These are phyloP conservation scores for Candida parachauliodes DNA, from an alignment of 805 yeast genomes.

Conservation along the genomic window DNA sequence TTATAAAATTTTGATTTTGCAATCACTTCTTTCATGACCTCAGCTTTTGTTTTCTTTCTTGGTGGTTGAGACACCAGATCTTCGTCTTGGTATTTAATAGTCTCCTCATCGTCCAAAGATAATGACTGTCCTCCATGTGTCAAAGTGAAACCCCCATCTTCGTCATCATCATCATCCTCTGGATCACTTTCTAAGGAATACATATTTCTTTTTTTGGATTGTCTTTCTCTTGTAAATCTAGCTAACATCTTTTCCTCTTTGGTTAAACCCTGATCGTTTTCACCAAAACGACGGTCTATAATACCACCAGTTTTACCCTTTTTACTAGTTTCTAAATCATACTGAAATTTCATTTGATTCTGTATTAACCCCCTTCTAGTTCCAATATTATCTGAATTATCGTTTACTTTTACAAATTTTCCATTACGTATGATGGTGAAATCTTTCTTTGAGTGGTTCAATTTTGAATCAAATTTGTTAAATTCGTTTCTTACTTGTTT, in stretches of 20 bases:
- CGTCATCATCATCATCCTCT: constrained; percentile 44
- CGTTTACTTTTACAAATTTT: constrained; percentile 41
- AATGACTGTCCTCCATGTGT: constrained; percentile 80
- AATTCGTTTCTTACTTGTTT: constrained; percentile 72
- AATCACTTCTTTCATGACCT: constrained; percentile 81
- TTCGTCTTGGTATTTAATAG: constrained; percentile 36
- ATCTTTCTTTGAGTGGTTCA: constrained; percentile 62
- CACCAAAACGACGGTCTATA: constrained; percentile 90
- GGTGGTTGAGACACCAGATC: constrained; percentile 36
- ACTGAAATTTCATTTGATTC: constrained; percentile 50
- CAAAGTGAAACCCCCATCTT: constrained; percentile 45
- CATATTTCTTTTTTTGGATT: constrained; percentile 52
- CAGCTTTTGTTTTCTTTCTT: constrained; percentile 75
- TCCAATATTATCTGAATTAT: constrained; percentile 30
- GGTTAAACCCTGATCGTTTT: constrained; percentile 61
- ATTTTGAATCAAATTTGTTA: constrained; percentile 84
- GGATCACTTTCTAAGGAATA: constrained; percentile 62
- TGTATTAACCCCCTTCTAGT: constrained; percentile 30
- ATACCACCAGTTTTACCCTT: constrained; percentile 77
- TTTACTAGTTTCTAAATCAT: constrained; percentile 57
- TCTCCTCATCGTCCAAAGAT: constrained; percentile 48
- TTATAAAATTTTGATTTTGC: constrained; percentile 78
- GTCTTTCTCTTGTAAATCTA: constrained; percentile 87
- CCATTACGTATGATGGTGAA: constrained; percentile 38
- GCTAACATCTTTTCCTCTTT: constrained; percentile 93